These are phyloP conservation scores for Phascolomyces articulosus DNA, from an alignment of 371 early-diverging fungal genomes.

Conservation along the genomic window DNA sequence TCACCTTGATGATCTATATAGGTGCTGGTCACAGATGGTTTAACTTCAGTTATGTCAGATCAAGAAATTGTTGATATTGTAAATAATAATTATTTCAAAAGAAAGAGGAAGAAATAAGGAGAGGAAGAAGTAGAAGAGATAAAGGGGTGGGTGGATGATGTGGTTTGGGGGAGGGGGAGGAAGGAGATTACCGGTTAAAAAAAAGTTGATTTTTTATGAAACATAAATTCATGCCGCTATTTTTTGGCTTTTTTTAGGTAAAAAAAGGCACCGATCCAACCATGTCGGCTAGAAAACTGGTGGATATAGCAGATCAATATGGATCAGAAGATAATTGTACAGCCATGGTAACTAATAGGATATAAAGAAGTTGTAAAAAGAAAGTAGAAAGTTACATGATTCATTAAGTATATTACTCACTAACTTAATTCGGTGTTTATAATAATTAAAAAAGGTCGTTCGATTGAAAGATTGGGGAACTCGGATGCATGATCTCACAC, in stretches of 20 bases:
- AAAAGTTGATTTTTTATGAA: too few relatives aligned
- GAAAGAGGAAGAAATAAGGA: background rate
- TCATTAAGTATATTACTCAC: too few relatives aligned
- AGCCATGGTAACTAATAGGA: constrained; percentile 50
- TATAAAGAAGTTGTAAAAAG: too few relatives aligned
- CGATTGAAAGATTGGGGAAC: constrained; percentile 79
- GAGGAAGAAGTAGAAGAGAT: too few relatives aligned
- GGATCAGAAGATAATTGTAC: constrained; percentile 82
- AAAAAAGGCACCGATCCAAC: constrained; percentile 63
- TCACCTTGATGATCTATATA: too few relatives aligned
- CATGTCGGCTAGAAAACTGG: constrained; percentile 59
- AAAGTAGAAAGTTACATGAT: too few relatives aligned
- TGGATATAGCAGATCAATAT: constrained; percentile 72
- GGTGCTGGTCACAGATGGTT: constrained; percentile 74
- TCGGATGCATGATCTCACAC: constrained; percentile 71
- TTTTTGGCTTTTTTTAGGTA: constrained; percentile 28
- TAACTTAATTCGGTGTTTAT: constrained; percentile 1
- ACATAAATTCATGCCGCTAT: background rate
- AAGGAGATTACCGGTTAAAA: background rate
- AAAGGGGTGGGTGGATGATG: too few relatives aligned
- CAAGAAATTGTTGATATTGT: constrained; percentile 81
- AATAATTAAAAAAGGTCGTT: constrained; percentile 53
- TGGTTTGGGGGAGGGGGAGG: background rate
- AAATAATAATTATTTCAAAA: constrained; percentile 20
- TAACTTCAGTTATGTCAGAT: constrained; percentile 76